A percentile compares a stretch with the other conserved stretches of the same genome.
phyloP scores from a whole-genome alignment of 805 yeast genomes.

The Wickerhamomyces mucosus region DNA sequence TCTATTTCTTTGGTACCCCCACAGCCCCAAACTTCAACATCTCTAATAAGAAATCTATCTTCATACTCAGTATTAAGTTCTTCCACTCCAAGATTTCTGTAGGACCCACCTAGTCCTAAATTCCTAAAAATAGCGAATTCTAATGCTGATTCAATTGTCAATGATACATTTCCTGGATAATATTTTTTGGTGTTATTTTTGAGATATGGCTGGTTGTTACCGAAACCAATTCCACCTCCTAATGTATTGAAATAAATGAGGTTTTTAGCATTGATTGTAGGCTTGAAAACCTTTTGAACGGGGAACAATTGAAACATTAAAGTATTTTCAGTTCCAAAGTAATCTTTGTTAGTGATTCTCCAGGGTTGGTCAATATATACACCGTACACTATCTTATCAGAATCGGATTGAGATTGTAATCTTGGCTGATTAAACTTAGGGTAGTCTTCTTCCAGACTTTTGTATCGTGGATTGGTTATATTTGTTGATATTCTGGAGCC shows the following conservation, averaged over 20 bases:
- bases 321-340: constrained; percentile 56
- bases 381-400: constrained; percentile 47
- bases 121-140: constrained; percentile 80
- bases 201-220: constrained; percentile 53
- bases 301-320: constrained; percentile 65
- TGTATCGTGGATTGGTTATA: constrained; percentile 35
- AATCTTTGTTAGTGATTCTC: constrained; percentile 60
- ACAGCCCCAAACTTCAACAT: constrained; percentile 87
- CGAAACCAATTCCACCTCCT: constrained; percentile 83
- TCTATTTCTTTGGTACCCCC: constrained; percentile 72
- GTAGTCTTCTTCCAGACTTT: constrained; percentile 39
- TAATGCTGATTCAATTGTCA: constrained; percentile 67
- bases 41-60: constrained; percentile 59
- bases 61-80: constrained; percentile 38
- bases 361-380: constrained; percentile 65
- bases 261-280: constrained; percentile 25
- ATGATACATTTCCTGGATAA: constrained; percentile 67
- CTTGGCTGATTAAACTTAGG: constrained; percentile 28
- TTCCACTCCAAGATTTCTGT: constrained; percentile 24
- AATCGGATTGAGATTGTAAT: constrained; percentile 18
- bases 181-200: constrained; percentile 37
- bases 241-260: constrained; percentile 57
- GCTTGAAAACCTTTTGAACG: constrained; percentile 42
- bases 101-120: constrained; percentile 45
- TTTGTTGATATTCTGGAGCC: constrained; percentile 33